These are phyloP conservation scores for Colletotrichum agaves DNA, from an alignment of 2,329 filamentous ascomycete species.

Conservation along the genomic window DNA sequence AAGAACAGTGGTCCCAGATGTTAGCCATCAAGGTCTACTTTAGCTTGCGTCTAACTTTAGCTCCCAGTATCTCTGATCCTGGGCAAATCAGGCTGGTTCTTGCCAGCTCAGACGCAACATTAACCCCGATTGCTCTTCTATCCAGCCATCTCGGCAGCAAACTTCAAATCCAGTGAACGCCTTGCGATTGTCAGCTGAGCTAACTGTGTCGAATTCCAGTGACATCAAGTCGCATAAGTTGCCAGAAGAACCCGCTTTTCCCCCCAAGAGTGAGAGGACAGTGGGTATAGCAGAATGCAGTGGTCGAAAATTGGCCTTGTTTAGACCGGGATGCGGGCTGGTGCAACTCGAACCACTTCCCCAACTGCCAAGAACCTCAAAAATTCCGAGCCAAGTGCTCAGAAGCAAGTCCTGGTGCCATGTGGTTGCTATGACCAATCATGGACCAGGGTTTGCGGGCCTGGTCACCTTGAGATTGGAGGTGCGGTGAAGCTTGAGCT, in stretches of 20 bases:
- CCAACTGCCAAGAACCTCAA: neutral
- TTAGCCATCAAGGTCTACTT: neutral
- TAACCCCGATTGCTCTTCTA: too few relatives aligned
- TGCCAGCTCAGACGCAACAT: neutral
- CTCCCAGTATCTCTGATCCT: neutral
- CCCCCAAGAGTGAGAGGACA: too few relatives aligned
- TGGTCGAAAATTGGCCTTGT: neutral
- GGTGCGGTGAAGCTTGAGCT: neutral
- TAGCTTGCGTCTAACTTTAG: neutral
- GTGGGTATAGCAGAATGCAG: too few relatives aligned
- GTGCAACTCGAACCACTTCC: neutral
- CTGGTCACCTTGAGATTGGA: neutral
- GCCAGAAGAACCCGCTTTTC: too few relatives aligned
- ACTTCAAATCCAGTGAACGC: too few relatives aligned
- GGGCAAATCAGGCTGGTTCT: neutral
- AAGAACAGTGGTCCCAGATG: neutral
- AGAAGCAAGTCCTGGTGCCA: slow-evolving; percentile 1
- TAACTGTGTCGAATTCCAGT: too few relatives aligned
- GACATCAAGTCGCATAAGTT: too few relatives aligned
- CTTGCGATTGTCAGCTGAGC: too few relatives aligned
- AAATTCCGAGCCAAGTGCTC: neutral
- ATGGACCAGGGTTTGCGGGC: neutral
- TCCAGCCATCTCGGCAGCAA: too few relatives aligned
- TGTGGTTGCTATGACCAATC: slow-evolving; percentile 4
- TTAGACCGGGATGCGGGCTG: neutral